Base-by-base conservation (phyloP, 108 stramenopile genomes). In the Fragilariopsis cylindrus region DNA sequence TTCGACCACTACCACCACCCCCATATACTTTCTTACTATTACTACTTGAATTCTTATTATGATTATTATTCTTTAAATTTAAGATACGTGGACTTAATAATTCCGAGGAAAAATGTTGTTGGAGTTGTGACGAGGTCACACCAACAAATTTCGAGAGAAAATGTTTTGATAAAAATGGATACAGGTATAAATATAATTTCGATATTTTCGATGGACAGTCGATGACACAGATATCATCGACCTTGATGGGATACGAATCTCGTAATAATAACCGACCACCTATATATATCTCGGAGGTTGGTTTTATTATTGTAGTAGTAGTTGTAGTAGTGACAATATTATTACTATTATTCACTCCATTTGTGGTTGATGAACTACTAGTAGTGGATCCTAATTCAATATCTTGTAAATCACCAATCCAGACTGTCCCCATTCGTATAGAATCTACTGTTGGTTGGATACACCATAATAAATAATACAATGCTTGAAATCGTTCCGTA, bases 161-260 rank as follows among this genome's bases (percentile, higher is more conserved):
- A 68, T 76, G 66, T 0, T 45, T 18, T n/a, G 75, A 76, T 1
- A 58, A 57, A 44, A 68, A 69, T 12, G 75, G 62, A 12, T 57
- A 54, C 3, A 56, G 57, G 16, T 57, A 16, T 0, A n/a, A 42
- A 47, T 52, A 69, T 7, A 69, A 66, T 16, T 52, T 57, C 7
- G 57, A 60, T 15, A 19, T 58, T 48, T 48, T 58, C n/a, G 75
- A 57, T 5, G 67, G 67, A 19, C 53, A 1, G 0, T 60, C 54
- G n/a, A 49, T 42, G 66, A 65, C 66, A 30, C 67, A 67, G 43
- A 66, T 45, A 7, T 69, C 75, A 43, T 76, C 9, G 3, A 76
- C 66, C 40, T 60, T 57, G 55, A 76, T 76, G 13, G 75, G 75
- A 69, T 54, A 76, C 16, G 75, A 66, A 55, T 76, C 75, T 58